These are phyloP conservation scores for Madurella mycetomatis DNA, from an alignment of 2,329 filamentous ascomycete genomes.

Conservation along the genomic window DNA sequence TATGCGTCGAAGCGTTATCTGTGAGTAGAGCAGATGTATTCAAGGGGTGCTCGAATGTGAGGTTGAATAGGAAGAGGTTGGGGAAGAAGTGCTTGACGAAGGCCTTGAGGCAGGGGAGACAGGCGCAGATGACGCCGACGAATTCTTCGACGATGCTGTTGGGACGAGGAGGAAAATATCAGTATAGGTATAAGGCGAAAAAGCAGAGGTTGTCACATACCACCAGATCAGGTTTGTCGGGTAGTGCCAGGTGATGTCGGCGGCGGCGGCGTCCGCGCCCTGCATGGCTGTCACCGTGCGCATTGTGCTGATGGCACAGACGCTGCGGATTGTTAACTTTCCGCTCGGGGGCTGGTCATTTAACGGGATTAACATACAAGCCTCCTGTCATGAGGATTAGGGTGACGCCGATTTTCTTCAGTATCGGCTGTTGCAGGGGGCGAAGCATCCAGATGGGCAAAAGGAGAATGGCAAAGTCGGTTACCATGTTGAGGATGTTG, in stretches of 20 bases:
- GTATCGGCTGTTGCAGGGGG: constrained; percentile 7
- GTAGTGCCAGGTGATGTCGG: constrained; percentile 14
- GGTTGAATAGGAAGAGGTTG: constrained; percentile 7
- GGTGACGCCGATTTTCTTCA: constrained; percentile 14
- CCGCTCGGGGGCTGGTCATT: too few relatives aligned
- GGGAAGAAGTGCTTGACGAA: constrained; percentile 13
- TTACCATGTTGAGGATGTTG: constrained; percentile 39
- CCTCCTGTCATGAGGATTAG: constrained; percentile 21
- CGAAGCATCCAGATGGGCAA: constrained; percentile 33
- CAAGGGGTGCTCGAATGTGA: constrained; percentile 3
- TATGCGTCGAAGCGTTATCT: not conserved
- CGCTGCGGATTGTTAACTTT: not conserved
- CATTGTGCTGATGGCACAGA: constrained; percentile 14
- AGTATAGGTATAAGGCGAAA: not conserved
- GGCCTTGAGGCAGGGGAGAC: constrained; percentile 14
- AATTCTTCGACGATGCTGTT: constrained; percentile 15
- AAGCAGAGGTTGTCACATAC: not conserved
- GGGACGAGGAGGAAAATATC: not conserved
- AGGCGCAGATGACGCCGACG: constrained; percentile 14
- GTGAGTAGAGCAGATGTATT: not conserved
- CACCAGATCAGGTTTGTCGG: constrained; percentile 15
- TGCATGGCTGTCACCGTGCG: constrained; percentile 6
- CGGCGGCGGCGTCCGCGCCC: constrained; percentile 1
- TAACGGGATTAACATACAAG: constrained; percentile 13
- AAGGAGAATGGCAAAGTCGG: constrained; percentile 38